Base-by-base conservation (phyloP, 257 asterid species). In the Asclepias syriaca region DNA sequence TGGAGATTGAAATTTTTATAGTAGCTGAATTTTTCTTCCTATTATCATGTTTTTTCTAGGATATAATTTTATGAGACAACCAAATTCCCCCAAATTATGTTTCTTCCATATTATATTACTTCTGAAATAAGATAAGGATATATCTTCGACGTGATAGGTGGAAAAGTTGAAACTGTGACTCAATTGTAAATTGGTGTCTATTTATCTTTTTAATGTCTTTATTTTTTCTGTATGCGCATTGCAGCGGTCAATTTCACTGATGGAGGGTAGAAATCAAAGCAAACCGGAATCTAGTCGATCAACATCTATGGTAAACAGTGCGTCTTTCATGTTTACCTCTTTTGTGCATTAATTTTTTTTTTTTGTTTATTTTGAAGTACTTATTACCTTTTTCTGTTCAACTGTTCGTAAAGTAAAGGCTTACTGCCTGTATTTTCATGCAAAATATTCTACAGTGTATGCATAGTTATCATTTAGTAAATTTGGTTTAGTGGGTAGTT, bases 251-350 rank as follows among this genome's bases (percentile, higher is more conserved):
- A 16, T 68, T 15, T 19, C 59, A 29, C 29, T 50, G 16, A 68
- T 68, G 72, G 72, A 68, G 7, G 49, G 12, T 29, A 68, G 61
- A 54, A 68, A 68, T 68, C 72, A 50, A 68, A 68, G 51, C 45
- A 46, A 34, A 0, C 1, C 61, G 4, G 72, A 50, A 37, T 50
- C 72, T 14, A 24, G 63, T 51, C 21, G 61, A 19, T 22, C 43
- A 2, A 63, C 21, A 29, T 51, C 5, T 12, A 68, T 51, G 72
- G 72, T 68, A 27, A 8, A 50, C 24, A 18, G 34, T 27, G 8
- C 34, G 34, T 45, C 13, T 45, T 22, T 1, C 21, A 5, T 21
- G 56, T 2, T 21, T 66, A 7, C 14, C 1, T 21, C 15, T 8
- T 8, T 43, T 43, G 11, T 43, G 6, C 19, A 60, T 27, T 61